Percentiles rank a stretch among this genome's conserved stretches.
Evolutionary conservation across 2,329 filamentous ascomycete genomes (phyloP).

Genomic region (Sclerotinia sclerotiorum): DNA sequence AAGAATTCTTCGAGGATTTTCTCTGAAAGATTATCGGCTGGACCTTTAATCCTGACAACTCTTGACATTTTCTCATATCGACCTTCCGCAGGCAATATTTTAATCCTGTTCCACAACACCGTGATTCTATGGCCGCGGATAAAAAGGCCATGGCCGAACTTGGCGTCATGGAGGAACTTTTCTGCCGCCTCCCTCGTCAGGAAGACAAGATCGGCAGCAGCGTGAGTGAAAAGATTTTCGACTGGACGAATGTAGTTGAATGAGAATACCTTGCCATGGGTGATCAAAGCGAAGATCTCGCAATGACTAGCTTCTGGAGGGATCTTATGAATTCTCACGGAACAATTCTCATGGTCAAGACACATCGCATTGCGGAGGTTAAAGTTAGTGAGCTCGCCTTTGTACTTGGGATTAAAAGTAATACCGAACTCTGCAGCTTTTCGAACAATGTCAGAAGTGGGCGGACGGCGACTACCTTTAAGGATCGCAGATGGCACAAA

Average conservation of each 20-base stretch:
- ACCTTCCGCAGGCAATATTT: neutral
- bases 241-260: slow-evolving; percentile 18
- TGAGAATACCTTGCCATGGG: slow-evolving; percentile 26
- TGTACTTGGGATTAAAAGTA: slow-evolving; percentile 21
- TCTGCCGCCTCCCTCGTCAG: slow-evolving; percentile 23
- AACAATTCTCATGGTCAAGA: slow-evolving; percentile 21
- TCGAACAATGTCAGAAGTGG: neutral
- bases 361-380: slow-evolving; percentile 20
- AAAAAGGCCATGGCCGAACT: neutral
- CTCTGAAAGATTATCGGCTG: neutral
- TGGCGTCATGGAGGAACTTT: neutral
- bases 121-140: neutral
- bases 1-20: slow-evolving; percentile 6
- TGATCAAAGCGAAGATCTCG: slow-evolving; percentile 25
- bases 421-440: slow-evolving; percentile 12
- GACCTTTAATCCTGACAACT: slow-evolving; percentile 21
- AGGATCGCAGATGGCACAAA: slow-evolving; percentile 21
- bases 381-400: slow-evolving; percentile 20
- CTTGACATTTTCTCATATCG: slow-evolving; percentile 18
- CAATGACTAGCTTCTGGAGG: neutral
- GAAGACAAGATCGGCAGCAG: slow-evolving; percentile 26
- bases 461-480: neutral
- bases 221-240: neutral
- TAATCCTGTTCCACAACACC: slow-evolving; percentile 19
- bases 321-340: slow-evolving; percentile 20